phyloP scores from a whole-genome alignment of 2,329 filamentous ascomycete species.

The Fusarium sp. region DNA sequence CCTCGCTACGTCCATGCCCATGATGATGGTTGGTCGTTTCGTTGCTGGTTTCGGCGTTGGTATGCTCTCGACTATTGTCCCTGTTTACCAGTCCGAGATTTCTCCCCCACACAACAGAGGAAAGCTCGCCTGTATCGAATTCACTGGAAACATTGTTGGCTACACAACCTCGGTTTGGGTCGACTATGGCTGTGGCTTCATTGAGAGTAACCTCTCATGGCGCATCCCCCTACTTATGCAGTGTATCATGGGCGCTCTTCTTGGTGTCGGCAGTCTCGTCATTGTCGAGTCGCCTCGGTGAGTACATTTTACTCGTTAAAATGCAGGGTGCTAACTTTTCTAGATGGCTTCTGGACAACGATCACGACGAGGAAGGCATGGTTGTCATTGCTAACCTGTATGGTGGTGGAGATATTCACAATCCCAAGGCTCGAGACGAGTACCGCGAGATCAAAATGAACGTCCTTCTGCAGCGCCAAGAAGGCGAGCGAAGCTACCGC shows the following conservation, averaged over 20 bases:
- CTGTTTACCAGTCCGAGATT: constrained; percentile 94
- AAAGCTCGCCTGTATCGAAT: constrained; percentile 97
- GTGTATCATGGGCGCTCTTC: constrained; percentile 90
- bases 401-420: constrained; percentile 94
- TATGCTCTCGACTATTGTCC: constrained; percentile 90
- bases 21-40: constrained; percentile 89
- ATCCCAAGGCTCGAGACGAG: constrained; percentile 91
- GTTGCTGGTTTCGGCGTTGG: constrained; percentile 89
- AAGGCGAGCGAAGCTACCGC: constrained; percentile 89
- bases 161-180: constrained; percentile 99
- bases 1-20: constrained; percentile 82
- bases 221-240: constrained; percentile 91
- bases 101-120: constrained; percentile 96
- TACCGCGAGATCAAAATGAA: constrained; percentile 99
- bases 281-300: constrained; percentile 97
- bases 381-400: constrained; percentile 98
- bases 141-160: constrained; percentile 95
- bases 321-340: constrained; percentile 42
- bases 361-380: constrained; percentile 98
- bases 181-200: constrained; percentile 96
- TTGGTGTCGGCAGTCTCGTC: constrained; percentile 87
- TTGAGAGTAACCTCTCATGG: constrained; percentile 88
- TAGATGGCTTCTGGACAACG: constrained; percentile 97
- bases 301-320: constrained; percentile 33
- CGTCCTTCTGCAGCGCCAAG: constrained; percentile 90